Conservation (phyloP, 1,139 yeast genomes). For the Pichia sp. region DNA sequence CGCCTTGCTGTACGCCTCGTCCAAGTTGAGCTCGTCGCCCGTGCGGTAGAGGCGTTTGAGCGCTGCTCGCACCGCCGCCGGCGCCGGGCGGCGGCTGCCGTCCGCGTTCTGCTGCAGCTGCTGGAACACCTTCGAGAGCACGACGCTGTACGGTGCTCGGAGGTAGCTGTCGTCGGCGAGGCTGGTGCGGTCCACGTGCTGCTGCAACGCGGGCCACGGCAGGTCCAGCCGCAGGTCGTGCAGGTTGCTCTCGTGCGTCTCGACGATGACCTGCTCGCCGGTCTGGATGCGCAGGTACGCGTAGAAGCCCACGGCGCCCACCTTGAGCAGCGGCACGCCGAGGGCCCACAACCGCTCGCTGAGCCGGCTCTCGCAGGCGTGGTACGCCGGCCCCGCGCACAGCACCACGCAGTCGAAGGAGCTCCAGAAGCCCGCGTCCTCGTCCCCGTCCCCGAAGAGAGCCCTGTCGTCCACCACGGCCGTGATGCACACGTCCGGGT, state of each 20-base stretch:
- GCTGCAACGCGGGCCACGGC: conserved; percentile 73
- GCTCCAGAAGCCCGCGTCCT: conserved; percentile 42
- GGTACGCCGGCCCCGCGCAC: conserved; percentile 30
- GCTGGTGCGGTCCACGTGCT: conserved; percentile 44
- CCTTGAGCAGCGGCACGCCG: conserved; percentile 43
- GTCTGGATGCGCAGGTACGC: conserved; percentile 56
- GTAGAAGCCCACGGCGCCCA: conserved; percentile 59
- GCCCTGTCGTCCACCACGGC: background rate
- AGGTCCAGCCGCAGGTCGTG: conserved; percentile 65
- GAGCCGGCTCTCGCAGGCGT: conserved; percentile 23
- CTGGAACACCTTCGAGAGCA: conserved; percentile 55
- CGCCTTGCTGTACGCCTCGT: conserved; percentile 63
- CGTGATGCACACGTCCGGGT: conserved; percentile 45
- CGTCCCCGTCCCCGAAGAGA: background rate
- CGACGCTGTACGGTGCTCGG: conserved; percentile 69
- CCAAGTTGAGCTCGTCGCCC: conserved; percentile 53
- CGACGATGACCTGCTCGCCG: conserved; percentile 58
- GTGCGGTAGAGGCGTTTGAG: conserved; percentile 37
- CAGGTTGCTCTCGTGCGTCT: conserved; percentile 59
- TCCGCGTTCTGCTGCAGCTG: background rate
- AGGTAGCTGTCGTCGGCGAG: conserved; percentile 48
- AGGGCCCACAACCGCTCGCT: conserved; percentile 40
- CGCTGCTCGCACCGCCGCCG: conserved; percentile 44
- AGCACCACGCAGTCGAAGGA: conserved; percentile 52
- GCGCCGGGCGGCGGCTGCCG: conserved; percentile 38